A percentile compares a stretch with the other conserved stretches of the same genome.
phyloP scores from a whole-genome alignment of 1,139 yeast genomes.

The Candida anutae region DNA sequence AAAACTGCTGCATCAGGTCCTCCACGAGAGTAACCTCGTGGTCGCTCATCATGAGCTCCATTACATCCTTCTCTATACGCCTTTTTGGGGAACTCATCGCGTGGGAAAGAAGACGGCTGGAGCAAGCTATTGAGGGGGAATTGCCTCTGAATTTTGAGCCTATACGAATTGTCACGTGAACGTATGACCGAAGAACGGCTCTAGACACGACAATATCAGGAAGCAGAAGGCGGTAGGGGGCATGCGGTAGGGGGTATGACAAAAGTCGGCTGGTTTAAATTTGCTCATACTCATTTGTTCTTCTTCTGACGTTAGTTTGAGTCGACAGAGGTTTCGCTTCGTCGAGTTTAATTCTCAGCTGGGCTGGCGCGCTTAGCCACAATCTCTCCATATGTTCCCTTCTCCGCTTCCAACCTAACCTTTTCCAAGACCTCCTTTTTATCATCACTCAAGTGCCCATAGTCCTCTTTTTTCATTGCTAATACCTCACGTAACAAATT shows the following conservation, averaged over 20 bases:
- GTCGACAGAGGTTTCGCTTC: neutral
- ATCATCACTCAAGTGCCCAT: conserved; percentile 51
- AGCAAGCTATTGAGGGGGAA: conserved; percentile 1
- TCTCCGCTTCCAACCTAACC: conserved; percentile 33
- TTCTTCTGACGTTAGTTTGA: no score
- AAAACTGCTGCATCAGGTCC: conserved; percentile 87
- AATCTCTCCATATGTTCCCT: conserved; percentile 39
- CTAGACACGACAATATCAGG: no score
- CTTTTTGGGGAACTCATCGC: conserved; percentile 72
- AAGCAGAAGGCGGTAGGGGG: no score
- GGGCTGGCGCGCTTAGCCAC: neutral
- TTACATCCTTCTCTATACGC: conserved; percentile 93
- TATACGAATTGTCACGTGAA: no score
- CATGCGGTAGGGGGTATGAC: no score
- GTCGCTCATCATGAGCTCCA: conserved; percentile 95
- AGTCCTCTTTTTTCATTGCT: conserved; percentile 55
- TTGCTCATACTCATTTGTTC: no score
- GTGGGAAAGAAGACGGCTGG: no score
- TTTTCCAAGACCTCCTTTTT: conserved; percentile 36
- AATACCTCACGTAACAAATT: conserved; percentile 49
- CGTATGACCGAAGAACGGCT: no score
- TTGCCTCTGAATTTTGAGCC: no score
- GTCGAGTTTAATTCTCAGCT: neutral
- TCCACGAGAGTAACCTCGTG: conserved; percentile 81
- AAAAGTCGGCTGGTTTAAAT: no score